Evolutionary conservation across 345 rosid genomes (phyloP).

Genomic region (Limnanthes douglasii): DNA sequence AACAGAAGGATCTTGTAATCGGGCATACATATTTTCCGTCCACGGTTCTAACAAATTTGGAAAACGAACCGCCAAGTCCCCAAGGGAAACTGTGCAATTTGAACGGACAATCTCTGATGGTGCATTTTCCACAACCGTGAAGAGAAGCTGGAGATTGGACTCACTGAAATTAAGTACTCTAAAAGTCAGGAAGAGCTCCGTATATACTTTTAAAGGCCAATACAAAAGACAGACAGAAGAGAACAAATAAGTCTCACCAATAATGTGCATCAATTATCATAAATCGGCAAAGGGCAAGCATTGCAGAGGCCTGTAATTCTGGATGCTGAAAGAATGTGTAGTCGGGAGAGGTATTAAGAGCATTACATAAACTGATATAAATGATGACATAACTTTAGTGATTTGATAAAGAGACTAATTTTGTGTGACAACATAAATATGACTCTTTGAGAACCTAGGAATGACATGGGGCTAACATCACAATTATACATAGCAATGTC

Average conservation of each 20-base stretch:
- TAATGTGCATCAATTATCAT: constrained; percentile 84
- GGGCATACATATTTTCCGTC: constrained; percentile 90
- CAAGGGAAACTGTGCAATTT: constrained; percentile 89
- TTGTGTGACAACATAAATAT: too few species aligned
- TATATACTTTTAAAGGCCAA: constrained; percentile 1
- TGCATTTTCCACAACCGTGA: constrained; percentile 88
- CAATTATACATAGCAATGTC: too few species aligned
- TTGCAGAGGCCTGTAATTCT: constrained; percentile 79
- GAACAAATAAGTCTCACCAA: constrained; percentile 37
- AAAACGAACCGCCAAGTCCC: constrained; percentile 94
- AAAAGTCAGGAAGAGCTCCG: constrained; percentile 2
- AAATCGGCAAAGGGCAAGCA: constrained; percentile 89
- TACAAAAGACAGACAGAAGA: neutral
- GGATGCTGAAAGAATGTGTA: constrained; percentile 41
- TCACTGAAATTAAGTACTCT: constrained; percentile 30
- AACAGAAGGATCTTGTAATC: constrained; percentile 58
- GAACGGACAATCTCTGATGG: constrained; percentile 90
- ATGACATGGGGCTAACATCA: too few species aligned
- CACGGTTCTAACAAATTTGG: constrained; percentile 94
- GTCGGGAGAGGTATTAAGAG: neutral
- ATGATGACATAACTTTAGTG: too few species aligned
- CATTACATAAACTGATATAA: too few species aligned
- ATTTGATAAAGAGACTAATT: too few species aligned
- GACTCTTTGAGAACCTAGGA: too few species aligned
- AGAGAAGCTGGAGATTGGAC: constrained; percentile 92